Evolutionary conservation across 2,329 filamentous ascomycete species (phyloP).

Genomic region (Diaporthe sp.): DNA sequence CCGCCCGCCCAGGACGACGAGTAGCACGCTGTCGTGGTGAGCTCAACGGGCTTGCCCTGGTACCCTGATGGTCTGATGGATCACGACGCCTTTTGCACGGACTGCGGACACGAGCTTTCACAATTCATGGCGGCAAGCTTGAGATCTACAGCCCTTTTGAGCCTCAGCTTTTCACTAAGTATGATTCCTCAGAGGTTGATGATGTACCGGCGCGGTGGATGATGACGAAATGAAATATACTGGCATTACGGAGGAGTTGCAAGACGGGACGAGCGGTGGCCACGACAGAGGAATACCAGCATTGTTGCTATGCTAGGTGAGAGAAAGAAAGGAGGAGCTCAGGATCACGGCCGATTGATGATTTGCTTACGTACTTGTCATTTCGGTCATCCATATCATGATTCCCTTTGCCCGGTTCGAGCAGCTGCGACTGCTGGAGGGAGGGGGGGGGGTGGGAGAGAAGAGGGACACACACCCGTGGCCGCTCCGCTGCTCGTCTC

Average conservation of each 20-base stretch:
- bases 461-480: background rate
- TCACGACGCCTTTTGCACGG: too few species aligned
- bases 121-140: background rate
- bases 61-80: background rate
- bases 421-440: background rate
- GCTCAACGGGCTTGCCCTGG: background rate
- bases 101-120: background rate
- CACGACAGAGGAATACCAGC: background rate
- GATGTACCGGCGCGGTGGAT: background rate
- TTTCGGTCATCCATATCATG: background rate
- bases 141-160: too few species aligned
- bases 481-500: background rate
- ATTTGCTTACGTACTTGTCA: background rate
- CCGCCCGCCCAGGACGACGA: slow-evolving; percentile 24
- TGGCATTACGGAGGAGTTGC: background rate
- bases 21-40: slow-evolving; percentile 8
- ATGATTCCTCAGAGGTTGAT: too few species aligned
- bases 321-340: background rate
- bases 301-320: too few species aligned
- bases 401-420: background rate
- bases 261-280: background rate
- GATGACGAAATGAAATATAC: slow-evolving; percentile 18
- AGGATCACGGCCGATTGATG: background rate
- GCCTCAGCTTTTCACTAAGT: background rate
- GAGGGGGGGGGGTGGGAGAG: background rate